Conservation (phyloP, 805 yeast genomes). For the Cyberlindnera mrakii region DNA sequence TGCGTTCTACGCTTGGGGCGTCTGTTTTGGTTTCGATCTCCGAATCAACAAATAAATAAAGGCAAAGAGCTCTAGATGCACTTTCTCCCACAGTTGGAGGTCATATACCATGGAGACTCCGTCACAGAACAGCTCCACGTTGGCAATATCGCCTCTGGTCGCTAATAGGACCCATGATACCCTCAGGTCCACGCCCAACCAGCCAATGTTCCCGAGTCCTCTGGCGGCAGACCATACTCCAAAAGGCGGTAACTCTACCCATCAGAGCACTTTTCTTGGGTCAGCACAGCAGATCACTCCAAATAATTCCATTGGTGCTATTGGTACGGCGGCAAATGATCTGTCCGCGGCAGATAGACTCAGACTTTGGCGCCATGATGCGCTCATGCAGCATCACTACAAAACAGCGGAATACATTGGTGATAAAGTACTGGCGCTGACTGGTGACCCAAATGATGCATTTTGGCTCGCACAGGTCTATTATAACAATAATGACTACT, state of each 20-base stretch:
- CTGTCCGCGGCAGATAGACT: slow-evolving; percentile 76
- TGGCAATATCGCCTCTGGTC: slow-evolving; percentile 67
- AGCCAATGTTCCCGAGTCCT: slow-evolving; percentile 28
- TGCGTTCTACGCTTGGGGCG: background rate
- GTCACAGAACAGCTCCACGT: slow-evolving; percentile 66
- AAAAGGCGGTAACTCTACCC: background rate
- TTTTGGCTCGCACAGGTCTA: slow-evolving; percentile 94
- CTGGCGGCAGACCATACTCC: slow-evolving; percentile 26
- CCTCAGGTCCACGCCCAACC: slow-evolving; percentile 44
- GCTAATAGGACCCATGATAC: slow-evolving; percentile 28
- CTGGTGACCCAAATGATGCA: slow-evolving; percentile 87
- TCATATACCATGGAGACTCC: slow-evolving; percentile 21
- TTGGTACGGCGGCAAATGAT: slow-evolving; percentile 1
- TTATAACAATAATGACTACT: slow-evolving; percentile 67
- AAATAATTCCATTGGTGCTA: background rate
- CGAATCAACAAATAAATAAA: too few species aligned
- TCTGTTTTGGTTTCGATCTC: too few species aligned
- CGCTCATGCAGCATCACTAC: slow-evolving; percentile 86
- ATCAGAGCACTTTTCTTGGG: background rate
- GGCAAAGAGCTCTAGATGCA: too few species aligned
- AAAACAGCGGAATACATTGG: slow-evolving; percentile 87
- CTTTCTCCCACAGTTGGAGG: background rate
- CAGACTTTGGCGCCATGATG: slow-evolving; percentile 90
- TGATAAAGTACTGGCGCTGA: slow-evolving; percentile 79
- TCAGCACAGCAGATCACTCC: background rate